These are phyloP conservation scores for Cornus controversa DNA, from an alignment of 148 eudicot species.

Conservation along the genomic window DNA sequence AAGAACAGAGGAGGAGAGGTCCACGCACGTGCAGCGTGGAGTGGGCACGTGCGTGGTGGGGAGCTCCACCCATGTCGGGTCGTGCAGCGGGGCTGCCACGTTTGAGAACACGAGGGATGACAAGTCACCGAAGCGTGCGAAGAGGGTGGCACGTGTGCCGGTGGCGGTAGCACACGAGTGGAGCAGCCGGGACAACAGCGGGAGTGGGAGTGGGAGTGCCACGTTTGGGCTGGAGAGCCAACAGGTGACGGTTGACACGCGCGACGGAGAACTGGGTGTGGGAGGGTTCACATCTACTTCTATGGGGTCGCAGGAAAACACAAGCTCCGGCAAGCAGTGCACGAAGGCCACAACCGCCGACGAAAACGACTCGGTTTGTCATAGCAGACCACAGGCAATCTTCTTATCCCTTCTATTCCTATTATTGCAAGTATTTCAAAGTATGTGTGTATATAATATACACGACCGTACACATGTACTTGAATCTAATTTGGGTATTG, in stretches of 20 bases:
- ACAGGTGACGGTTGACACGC: constrained; percentile 38
- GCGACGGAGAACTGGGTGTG: constrained; percentile 32
- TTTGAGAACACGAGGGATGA: constrained; percentile 6
- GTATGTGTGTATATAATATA: no score
- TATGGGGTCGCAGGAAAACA: constrained; percentile 52
- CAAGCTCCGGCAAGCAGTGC: constrained; percentile 42
- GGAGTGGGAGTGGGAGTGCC: constrained; percentile 42
- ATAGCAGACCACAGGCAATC: constrained; percentile 51
- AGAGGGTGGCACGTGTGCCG: constrained; percentile 21
- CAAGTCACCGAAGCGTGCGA: constrained; percentile 19
- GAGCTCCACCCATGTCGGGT: constrained; percentile 50
- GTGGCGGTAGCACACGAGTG: constrained; percentile 14
- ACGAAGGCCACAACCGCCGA: constrained; percentile 44
- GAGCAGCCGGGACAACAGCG: constrained; percentile 35
- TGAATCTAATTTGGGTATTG: no score
- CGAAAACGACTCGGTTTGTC: constrained; percentile 67
- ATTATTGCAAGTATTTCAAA: no score
- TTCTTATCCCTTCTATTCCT: not conserved
- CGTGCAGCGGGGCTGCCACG: constrained; percentile 41
- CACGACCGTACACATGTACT: no score
- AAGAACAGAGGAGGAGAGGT: not conserved
- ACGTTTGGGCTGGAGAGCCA: constrained; percentile 34
- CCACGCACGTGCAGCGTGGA: constrained; percentile 17
- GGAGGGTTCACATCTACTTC: constrained; percentile 49
- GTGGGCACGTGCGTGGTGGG: constrained; percentile 25